Evolutionary conservation across 345 rosid genomes (phyloP).

Genomic region (Linum tenue): DNA sequence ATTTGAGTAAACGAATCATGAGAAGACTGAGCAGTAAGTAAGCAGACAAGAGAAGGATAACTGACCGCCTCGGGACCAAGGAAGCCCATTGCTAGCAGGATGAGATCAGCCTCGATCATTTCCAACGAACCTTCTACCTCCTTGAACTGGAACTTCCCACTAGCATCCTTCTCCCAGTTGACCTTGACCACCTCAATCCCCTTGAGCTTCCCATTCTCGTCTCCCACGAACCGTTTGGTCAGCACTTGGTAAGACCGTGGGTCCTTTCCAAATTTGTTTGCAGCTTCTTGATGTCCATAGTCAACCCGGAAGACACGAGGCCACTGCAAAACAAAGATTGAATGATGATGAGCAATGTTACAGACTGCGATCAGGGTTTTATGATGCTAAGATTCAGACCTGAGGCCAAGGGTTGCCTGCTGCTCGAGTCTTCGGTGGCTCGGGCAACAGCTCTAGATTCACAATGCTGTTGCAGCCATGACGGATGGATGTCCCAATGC

Average conservation of each 20-base stretch:
- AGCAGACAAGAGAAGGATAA: conserved; percentile 1
- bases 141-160: conserved; percentile 73
- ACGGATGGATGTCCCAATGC: conserved; percentile 93
- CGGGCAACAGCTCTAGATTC: conserved; percentile 90
- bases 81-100: conserved; percentile 94
- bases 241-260: conserved; percentile 88
- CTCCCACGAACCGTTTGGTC: conserved; percentile 85
- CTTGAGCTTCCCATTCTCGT: conserved; percentile 64
- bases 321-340: conserved; percentile 51
- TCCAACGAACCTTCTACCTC: conserved; percentile 85
- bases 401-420: conserved; percentile 99
- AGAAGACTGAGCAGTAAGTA: neutral
- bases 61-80: conserved; percentile 92
- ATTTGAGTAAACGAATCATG: neutral
- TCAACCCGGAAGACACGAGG: conserved; percentile 89
- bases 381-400: conserved; percentile 28
- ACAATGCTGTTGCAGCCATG: conserved; percentile 74
- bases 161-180: conserved; percentile 82
- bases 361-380: neutral
- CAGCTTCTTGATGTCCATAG: conserved; percentile 95
- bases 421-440: conserved; percentile 78
- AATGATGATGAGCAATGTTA: neutral
- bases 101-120: conserved; percentile 78
- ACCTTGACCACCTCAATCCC: conserved; percentile 75
- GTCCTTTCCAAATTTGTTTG: conserved; percentile 76